Percentiles rank a stretch among this genome's conserved stretches.
Conservation (phyloP, 2,329 filamentous ascomycete species). For the Aspergillus caelatus region DNA sequence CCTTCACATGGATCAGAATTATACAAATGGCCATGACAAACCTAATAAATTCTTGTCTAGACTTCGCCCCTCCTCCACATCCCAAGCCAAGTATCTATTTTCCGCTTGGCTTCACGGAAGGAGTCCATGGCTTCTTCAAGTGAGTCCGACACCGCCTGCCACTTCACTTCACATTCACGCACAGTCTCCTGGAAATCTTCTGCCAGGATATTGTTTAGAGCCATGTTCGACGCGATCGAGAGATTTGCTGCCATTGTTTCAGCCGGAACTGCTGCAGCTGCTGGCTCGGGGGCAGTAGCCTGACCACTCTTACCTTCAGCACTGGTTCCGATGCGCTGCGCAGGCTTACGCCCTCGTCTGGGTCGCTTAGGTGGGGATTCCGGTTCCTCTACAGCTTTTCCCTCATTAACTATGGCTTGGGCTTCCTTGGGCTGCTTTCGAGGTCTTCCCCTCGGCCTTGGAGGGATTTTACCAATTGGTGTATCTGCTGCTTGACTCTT, state of each 20-base stretch:
- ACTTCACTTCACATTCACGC: conserved; percentile 57
- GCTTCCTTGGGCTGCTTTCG: background rate
- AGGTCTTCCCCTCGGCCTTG: background rate
- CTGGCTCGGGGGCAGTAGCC: background rate
- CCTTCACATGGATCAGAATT: background rate
- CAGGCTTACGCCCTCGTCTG: background rate
- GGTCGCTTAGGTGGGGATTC: background rate
- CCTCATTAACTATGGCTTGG: background rate
- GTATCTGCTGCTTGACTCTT: background rate
- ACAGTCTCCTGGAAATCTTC: background rate
- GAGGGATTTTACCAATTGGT: background rate
- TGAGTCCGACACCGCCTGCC: conserved; percentile 46
- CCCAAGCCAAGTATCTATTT: conserved; percentile 26
- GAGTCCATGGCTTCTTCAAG: conserved; percentile 10
- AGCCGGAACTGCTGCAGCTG: background rate
- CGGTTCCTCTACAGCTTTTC: background rate
- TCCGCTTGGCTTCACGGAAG: conserved; percentile 13
- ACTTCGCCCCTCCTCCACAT: background rate
- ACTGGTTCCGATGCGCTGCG: background rate
- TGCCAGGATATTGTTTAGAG: background rate
- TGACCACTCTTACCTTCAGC: background rate
- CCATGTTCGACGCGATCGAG: background rate
- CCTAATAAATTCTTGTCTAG: background rate
- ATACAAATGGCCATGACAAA: no score
- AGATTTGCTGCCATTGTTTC: background rate